Evolutionary conservation across 2,329 filamentous ascomycete genomes (phyloP).

Genomic region (Pseudocercospora ulei): DNA sequence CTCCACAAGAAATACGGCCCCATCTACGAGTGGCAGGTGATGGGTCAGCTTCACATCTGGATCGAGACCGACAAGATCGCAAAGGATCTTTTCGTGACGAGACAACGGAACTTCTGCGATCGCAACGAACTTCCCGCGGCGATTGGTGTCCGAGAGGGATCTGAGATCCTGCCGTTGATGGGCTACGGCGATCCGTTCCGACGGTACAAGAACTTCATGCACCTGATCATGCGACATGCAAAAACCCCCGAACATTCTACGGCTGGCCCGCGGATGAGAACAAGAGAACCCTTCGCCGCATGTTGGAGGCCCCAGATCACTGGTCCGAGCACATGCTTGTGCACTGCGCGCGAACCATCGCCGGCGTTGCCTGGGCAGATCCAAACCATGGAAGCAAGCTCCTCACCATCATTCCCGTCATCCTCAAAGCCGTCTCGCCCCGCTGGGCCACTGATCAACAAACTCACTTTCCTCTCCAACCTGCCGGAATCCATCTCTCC

Average conservation of each 20-base stretch:
- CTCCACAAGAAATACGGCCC: slow-evolving; percentile 33
- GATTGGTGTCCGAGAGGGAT: slow-evolving; percentile 29
- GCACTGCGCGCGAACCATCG: slow-evolving; percentile 32
- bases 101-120: slow-evolving; percentile 32
- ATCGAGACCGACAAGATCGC: slow-evolving; percentile 34
- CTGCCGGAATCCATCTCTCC: slow-evolving; percentile 30
- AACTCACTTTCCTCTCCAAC: slow-evolving; percentile 31
- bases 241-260: slow-evolving; percentile 30
- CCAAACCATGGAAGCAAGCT: slow-evolving; percentile 32
- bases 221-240: slow-evolving; percentile 31
- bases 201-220: slow-evolving; percentile 34
- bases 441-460: slow-evolving; percentile 32
- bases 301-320: slow-evolving; percentile 29
- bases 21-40: slow-evolving; percentile 34
- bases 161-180: slow-evolving; percentile 32
- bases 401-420: slow-evolving; percentile 30
- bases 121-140: slow-evolving; percentile 33
- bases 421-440: slow-evolving; percentile 34
- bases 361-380: slow-evolving; percentile 32
- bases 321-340: slow-evolving; percentile 33
- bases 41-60: slow-evolving; percentile 32
- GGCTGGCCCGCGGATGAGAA: slow-evolving; percentile 31
- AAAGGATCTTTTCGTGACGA: slow-evolving; percentile 31
- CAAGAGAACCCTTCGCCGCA: slow-evolving; percentile 31
- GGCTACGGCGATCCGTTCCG: slow-evolving; percentile 30